Percentiles rank a stretch among this genome's conserved stretches.
Conservation (phyloP, 129 eudicot genomes). For the Scalesia atractyloides region DNA sequence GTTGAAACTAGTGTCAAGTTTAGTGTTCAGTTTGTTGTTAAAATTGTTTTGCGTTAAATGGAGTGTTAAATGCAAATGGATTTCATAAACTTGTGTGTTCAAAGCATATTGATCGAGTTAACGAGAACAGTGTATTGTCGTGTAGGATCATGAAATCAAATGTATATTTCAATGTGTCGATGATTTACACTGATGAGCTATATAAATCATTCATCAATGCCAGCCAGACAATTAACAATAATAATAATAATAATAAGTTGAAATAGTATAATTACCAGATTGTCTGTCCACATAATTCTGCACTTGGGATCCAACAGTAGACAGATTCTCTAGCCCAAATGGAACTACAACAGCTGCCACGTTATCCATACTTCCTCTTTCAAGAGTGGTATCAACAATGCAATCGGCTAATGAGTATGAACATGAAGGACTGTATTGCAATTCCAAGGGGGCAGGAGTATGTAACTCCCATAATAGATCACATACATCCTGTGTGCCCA, state of each 20-base stretch:
- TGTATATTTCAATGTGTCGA: too few relatives aligned
- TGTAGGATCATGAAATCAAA: too few relatives aligned
- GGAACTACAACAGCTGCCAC: conserved; percentile 85
- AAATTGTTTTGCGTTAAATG: too few relatives aligned
- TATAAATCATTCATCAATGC: too few relatives aligned
- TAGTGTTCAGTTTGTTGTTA: too few relatives aligned
- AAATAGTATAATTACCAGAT: conserved; percentile 18
- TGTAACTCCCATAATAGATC: conserved; percentile 70
- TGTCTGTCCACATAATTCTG: conserved; percentile 38
- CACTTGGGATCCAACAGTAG: conserved; percentile 27
- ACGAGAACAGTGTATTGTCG: too few relatives aligned
- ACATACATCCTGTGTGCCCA: conserved; percentile 79
- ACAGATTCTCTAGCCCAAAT: conserved; percentile 35
- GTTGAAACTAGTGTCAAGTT: too few relatives aligned
- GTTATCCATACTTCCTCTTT: conserved; percentile 83
- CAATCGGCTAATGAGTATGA: conserved; percentile 78
- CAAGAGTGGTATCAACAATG: conserved; percentile 72
- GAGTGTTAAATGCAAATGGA: too few relatives aligned
- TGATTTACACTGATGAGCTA: too few relatives aligned
- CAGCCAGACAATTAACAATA: too few relatives aligned
- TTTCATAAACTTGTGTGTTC: too few relatives aligned
- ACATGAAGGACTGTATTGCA: conserved; percentile 57
- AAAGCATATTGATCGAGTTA: too few relatives aligned
- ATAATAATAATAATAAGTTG: neutral
- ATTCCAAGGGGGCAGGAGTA: conserved; percentile 35